A percentile compares a stretch with the other conserved stretches of the same genome.
Conservation (phyloP, 257 asterid genomes). For the Ilex asprella region DNA sequence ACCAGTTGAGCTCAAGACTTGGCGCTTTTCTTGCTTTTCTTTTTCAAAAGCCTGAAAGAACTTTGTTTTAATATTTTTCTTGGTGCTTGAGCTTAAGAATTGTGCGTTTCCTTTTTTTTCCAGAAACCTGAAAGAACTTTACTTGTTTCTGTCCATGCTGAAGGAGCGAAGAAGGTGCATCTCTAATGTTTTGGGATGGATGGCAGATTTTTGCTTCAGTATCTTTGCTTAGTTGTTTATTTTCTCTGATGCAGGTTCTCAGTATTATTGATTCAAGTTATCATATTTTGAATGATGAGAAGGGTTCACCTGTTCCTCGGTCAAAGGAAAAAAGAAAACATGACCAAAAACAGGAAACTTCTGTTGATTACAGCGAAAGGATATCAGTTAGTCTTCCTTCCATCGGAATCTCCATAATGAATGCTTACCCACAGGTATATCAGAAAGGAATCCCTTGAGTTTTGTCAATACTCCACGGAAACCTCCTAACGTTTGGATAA, state of each 20-base stretch:
- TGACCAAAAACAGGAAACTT: conserved; percentile 39
- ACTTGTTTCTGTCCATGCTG: conserved; percentile 80
- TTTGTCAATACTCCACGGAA: too few species aligned
- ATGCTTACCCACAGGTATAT: conserved; percentile 78
- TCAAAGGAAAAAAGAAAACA: conserved; percentile 48
- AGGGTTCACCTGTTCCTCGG: conserved; percentile 44
- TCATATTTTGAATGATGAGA: conserved; percentile 68
- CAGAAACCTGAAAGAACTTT: conserved; percentile 93
- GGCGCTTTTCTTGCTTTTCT: too few species aligned
- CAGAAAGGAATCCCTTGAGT: neutral
- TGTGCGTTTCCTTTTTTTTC: conserved; percentile 15
- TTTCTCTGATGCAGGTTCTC: conserved; percentile 59
- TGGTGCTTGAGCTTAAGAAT: too few species aligned
- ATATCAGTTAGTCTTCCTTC: conserved; percentile 66
- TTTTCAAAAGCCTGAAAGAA: too few species aligned
- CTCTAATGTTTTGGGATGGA: conserved; percentile 8
- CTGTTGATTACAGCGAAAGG: conserved; percentile 53
- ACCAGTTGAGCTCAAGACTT: too few species aligned
- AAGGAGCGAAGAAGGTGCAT: conserved; percentile 87
- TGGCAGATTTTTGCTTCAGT: neutral
- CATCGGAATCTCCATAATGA: conserved; percentile 84
- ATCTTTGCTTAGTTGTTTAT: conserved; percentile 6
- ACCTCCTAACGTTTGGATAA: too few species aligned
- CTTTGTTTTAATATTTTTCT: too few species aligned
- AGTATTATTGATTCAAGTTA: conserved; percentile 74